phyloP scores from a whole-genome alignment of 1,139 yeast genomes.

The Taphrina wiesneri region DNA sequence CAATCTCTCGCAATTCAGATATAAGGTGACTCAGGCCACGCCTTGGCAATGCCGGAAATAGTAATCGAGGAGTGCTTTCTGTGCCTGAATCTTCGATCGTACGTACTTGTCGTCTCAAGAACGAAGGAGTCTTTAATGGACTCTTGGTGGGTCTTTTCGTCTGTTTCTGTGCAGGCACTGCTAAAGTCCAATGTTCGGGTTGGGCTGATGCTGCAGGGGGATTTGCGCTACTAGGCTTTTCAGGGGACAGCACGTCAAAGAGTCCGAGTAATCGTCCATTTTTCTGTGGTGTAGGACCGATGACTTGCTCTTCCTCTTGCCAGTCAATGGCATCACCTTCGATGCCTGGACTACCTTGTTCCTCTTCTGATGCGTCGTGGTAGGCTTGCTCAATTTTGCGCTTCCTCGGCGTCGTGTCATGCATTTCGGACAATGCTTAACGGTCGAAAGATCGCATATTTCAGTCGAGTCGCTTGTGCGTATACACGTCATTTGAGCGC shows the following conservation, averaged over 20 bases:
- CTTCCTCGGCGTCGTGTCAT: not conserved
- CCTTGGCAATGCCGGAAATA: constrained; percentile 10
- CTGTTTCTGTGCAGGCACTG: not conserved
- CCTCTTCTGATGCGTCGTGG: not conserved
- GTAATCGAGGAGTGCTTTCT: constrained; percentile 5
- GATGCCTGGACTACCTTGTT: not conserved
- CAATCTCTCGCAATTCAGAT: constrained; percentile 18
- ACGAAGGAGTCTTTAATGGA: constrained; percentile 28
- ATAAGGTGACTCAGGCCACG: constrained; percentile 19
- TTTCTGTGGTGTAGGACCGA: constrained; percentile 31
- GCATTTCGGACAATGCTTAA: too few relatives aligned
- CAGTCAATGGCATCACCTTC: constrained; percentile 24
- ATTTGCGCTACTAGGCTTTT: not conserved
- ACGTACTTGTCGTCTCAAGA: constrained; percentile 6
- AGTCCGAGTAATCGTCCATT: constrained; percentile 25
- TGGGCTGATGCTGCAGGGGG: not conserved
- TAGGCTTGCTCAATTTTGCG: not conserved
- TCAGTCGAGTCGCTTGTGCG: too few relatives aligned
- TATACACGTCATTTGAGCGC: too few relatives aligned
- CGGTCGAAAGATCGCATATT: too few relatives aligned
- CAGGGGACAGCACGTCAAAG: constrained; percentile 14
- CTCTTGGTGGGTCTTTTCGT: not conserved
- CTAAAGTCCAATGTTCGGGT: not conserved
- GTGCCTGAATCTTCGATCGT: constrained; percentile 4
- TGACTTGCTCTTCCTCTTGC: constrained; percentile 3